Percentiles rank a stretch among this genome's conserved stretches.
phyloP scores from a whole-genome alignment of 2,329 filamentous ascomycete genomes.

The Fusarium poae region DNA sequence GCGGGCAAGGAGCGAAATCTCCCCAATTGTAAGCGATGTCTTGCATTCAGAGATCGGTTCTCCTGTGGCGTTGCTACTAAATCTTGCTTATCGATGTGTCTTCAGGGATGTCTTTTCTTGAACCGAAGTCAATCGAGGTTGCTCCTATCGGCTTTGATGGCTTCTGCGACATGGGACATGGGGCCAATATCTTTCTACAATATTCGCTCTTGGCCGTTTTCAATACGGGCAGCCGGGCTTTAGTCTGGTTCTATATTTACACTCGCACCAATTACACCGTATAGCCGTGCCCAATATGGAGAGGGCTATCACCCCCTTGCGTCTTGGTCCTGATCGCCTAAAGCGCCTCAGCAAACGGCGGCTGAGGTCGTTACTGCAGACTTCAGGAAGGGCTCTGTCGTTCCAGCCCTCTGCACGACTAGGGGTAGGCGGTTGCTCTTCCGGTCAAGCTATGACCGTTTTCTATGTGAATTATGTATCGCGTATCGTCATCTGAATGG shows the following conservation, averaged over 20 bases:
- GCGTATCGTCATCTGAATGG: constrained; percentile 9
- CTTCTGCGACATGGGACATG: constrained; percentile 12
- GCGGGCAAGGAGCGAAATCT: constrained; percentile 19
- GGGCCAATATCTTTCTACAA: constrained; percentile 13
- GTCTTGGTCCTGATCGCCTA: constrained; percentile 13
- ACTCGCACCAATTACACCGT: constrained; percentile 26
- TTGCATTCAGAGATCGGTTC: constrained; percentile 20
- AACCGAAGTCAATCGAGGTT: constrained; percentile 21
- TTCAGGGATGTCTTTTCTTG: constrained; percentile 9
- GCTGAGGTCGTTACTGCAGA: constrained; percentile 7
- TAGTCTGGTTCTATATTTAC: constrained; percentile 38
- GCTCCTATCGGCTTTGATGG: constrained; percentile 26
- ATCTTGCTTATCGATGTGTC: constrained; percentile 18
- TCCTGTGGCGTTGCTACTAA: constrained; percentile 27
- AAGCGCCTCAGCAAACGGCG: constrained; percentile 2
- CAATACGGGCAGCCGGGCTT: constrained; percentile 30
- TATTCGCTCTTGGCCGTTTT: constrained; percentile 21
- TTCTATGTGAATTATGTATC: constrained; percentile 11
- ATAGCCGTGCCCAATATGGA: constrained; percentile 14
- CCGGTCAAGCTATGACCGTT: constrained; percentile 15
- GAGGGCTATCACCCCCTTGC: constrained; percentile 10
- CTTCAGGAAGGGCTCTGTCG: neutral
- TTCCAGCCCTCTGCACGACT: constrained; percentile 19
- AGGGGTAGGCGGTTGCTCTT: constrained; percentile 7
- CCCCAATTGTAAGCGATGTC: constrained; percentile 15